Evolutionary conservation across 306 rosid species (phyloP).

Genomic region (Amphicarpaea edgeworthii): DNA sequence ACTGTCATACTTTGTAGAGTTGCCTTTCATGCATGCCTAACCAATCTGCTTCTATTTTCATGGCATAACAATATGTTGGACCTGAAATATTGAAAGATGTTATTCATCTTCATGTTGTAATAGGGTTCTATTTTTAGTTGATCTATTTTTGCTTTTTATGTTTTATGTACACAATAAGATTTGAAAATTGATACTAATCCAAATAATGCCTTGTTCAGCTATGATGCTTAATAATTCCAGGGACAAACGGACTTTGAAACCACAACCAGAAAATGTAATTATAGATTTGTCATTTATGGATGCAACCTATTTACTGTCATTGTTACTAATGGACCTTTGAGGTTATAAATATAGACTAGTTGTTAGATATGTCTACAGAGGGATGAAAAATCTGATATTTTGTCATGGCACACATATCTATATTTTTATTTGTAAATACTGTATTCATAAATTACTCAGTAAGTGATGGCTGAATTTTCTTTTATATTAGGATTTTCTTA

Average conservation of each 20-base stretch:
- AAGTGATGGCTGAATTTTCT: conserved; percentile 44
- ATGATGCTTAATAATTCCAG: conserved; percentile 14
- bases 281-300: conserved; percentile 18
- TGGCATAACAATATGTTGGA: conserved; percentile 17
- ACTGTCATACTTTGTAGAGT: conserved; percentile 21
- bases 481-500: conserved; percentile 73
- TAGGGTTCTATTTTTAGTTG: conserved; percentile 14
- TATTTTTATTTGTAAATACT: background rate
- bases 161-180: conserved; percentile 3
- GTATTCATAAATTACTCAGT: conserved; percentile 10
- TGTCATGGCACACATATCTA: conserved; percentile 15
- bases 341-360: conserved; percentile 18
- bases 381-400: conserved; percentile 29
- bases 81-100: conserved; percentile 18
- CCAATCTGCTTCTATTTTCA: conserved; percentile 35
- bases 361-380: background rate
- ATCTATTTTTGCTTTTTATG: conserved; percentile 13
- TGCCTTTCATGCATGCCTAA: conserved; percentile 10
- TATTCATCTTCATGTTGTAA: conserved; percentile 12
- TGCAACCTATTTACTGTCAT: conserved; percentile 28
- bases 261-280: background rate
- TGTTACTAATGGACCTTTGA: conserved; percentile 15
- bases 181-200: conserved; percentile 32
- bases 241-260: background rate
- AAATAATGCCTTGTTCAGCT: conserved; percentile 19